Conservation (phyloP, 1,284 basidiomycete species). For the Apiotrichum gamsii region DNA sequence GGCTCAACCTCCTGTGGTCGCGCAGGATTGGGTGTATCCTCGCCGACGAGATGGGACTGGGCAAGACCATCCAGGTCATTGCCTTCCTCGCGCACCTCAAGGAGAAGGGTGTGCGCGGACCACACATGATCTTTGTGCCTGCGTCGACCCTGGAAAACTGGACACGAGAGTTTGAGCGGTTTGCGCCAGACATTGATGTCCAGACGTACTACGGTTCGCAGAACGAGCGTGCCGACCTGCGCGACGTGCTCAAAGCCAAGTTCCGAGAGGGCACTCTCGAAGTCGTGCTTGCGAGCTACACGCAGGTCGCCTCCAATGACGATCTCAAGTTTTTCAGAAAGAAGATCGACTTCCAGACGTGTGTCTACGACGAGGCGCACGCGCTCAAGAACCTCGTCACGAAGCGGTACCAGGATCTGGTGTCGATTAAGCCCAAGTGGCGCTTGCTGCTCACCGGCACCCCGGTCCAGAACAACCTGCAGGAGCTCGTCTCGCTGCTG, state of each 20-base stretch:
- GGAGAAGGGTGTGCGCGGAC: slow-evolving; percentile 67
- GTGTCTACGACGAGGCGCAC: slow-evolving; percentile 93
- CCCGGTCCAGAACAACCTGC: slow-evolving; percentile 68
- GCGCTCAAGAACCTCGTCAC: slow-evolving; percentile 95
- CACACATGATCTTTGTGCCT: slow-evolving; percentile 90
- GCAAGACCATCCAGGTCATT: slow-evolving; percentile 88
- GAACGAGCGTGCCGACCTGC: slow-evolving; percentile 71
- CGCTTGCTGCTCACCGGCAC: slow-evolving; percentile 91
- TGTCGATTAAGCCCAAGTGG: slow-evolving; percentile 82
- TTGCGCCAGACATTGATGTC: slow-evolving; percentile 76
- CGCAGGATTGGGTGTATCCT: slow-evolving; percentile 85
- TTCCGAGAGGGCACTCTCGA: slow-evolving; percentile 70
- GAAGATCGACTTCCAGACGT: slow-evolving; percentile 86
- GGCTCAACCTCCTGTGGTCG: slow-evolving; percentile 82
- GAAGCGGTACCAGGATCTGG: slow-evolving; percentile 82
- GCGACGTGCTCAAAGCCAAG: slow-evolving; percentile 57
- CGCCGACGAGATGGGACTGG: slow-evolving; percentile 98
- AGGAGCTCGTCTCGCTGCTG: slow-evolving; percentile 96
- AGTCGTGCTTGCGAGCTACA: slow-evolving; percentile 94
- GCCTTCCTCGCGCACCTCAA: slow-evolving; percentile 88
- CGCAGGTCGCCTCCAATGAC: slow-evolving; percentile 75
- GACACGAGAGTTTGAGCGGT: slow-evolving; percentile 90
- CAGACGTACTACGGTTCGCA: slow-evolving; percentile 92
- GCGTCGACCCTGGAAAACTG: slow-evolving; percentile 98
- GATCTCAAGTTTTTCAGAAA: slow-evolving; percentile 86